Evolutionary conservation across 306 rosid genomes (phyloP).

Genomic region (Ochetophila trinervis): DNA sequence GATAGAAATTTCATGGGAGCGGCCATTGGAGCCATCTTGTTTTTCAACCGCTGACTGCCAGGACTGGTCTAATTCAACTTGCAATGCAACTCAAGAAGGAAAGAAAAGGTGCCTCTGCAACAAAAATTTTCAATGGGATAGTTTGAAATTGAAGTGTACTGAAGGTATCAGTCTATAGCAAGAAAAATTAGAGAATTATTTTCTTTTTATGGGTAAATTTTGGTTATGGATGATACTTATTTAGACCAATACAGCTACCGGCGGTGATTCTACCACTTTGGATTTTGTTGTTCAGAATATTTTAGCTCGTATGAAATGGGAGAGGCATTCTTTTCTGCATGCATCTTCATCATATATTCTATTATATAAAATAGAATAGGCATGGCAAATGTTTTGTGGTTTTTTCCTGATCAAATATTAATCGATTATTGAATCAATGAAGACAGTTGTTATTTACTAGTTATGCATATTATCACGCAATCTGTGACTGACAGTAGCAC

Average conservation of each 20-base stretch:
- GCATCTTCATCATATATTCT: not conserved
- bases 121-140: constrained; percentile 48
- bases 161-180: constrained; percentile 27
- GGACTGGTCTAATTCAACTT: constrained; percentile 66
- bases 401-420: no score
- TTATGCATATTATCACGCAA: no score
- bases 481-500: no score
- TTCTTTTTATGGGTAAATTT: not conserved
- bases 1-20: constrained; percentile 53
- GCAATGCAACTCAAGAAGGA: constrained; percentile 48
- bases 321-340: not conserved
- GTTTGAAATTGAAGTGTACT: constrained; percentile 53
- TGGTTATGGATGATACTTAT: not conserved
- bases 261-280: not conserved
- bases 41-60: constrained; percentile 52
- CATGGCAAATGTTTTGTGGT: not conserved
- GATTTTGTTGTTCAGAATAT: not conserved
- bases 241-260: constrained; percentile 2
- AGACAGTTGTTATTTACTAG: not conserved
- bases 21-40: constrained; percentile 53
- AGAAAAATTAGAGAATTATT: not conserved
- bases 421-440: not conserved
- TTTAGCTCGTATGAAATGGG: not conserved
- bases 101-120: constrained; percentile 56
- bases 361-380: not conserved